Evolutionary conservation across 1,139 yeast species (phyloP), one percentile per base, ranked within the genome.

Genomic region (Pichia kudriavzevii): DNA sequence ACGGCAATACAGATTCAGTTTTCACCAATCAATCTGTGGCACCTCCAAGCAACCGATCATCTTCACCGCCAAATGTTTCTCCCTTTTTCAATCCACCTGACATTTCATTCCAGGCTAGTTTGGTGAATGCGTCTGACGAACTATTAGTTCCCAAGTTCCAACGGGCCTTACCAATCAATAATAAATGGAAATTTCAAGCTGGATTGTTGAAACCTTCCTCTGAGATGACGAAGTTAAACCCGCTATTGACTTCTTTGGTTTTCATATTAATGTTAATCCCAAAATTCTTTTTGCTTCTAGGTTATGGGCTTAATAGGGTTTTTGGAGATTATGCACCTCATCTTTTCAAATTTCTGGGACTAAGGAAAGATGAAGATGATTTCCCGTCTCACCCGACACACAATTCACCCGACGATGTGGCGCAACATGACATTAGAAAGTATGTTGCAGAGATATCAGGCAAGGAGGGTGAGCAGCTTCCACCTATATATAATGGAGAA

Each of bases 191-290:
- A 32, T 46, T 47, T 32, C 49, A 53, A 36, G 38, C 55, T 12
- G 54, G 63, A 4, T 31, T 48, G 12, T 11, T 34, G 25, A n/a
- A n/a, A n/a, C n/a, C n/a, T n/a, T 12, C 19, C 2, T 14, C 26
- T 5, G 15, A 25, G 6, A 24, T 34, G 4, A 24, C 29, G 10
- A 19, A 38, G 9, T 35, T 35, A 19, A 34, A 16, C 13, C 38
- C 30, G 8, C n/a, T 34, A 1, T 27, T 40, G 6, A 45, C 56
- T 17, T 58, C 68, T 3, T 47, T 70, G 20, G 60, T 75, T 60
- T 57, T 71, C 35, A 52, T 72, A 7, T 45, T 73, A 9, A 53
- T 72, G 46, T 45, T 72, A 17, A 55, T 73, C 18, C 79, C 79
- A 2, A 63, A 58, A 44, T 50, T 68, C 2, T 36, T 73, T 1